Evolutionary conservation across 2,329 filamentous ascomycete genomes (phyloP).

Genomic region (Ceratocystis cubensis): DNA sequence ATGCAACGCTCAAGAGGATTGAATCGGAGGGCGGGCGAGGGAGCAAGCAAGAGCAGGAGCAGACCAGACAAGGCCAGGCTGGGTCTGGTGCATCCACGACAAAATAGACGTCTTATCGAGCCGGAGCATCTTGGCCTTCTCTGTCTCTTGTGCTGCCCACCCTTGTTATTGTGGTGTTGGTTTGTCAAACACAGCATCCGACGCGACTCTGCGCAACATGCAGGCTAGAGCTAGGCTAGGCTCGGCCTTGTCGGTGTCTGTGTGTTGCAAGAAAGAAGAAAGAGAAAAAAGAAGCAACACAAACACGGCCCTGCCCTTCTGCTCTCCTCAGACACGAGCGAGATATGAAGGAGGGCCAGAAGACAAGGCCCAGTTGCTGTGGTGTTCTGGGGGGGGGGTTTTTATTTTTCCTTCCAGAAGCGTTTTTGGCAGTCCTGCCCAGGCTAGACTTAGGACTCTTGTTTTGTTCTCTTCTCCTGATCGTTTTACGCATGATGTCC

Average conservation of each 20-base stretch:
- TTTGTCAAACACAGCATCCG: too few species aligned
- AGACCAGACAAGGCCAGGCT: too few species aligned
- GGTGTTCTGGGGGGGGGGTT: not conserved
- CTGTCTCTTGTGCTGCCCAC: too few species aligned
- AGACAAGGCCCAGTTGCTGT: not conserved
- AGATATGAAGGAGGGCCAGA: slow-evolving; percentile 3
- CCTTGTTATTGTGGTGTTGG: too few species aligned
- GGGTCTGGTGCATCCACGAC: too few species aligned
- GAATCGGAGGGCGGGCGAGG: too few species aligned
- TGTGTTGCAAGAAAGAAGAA: not conserved
- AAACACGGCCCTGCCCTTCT: not conserved
- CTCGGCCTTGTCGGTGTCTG: slow-evolving; percentile 1
- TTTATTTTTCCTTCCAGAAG: not conserved
- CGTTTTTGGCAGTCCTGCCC: not conserved
- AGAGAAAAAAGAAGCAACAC: not conserved
- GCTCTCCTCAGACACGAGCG: not conserved
- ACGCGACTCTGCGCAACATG: too few species aligned
- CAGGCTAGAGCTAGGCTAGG: not conserved
- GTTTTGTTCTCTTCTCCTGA: not conserved
- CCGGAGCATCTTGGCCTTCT: too few species aligned
- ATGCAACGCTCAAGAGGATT: too few species aligned
- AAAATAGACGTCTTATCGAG: too few species aligned
- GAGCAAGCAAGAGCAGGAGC: too few species aligned
- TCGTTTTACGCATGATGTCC: not conserved
- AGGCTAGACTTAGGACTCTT: not conserved